These are phyloP conservation scores for Eucalyptus brandiana DNA, from an alignment of 345 rosid genomes.

Conservation along the genomic window DNA sequence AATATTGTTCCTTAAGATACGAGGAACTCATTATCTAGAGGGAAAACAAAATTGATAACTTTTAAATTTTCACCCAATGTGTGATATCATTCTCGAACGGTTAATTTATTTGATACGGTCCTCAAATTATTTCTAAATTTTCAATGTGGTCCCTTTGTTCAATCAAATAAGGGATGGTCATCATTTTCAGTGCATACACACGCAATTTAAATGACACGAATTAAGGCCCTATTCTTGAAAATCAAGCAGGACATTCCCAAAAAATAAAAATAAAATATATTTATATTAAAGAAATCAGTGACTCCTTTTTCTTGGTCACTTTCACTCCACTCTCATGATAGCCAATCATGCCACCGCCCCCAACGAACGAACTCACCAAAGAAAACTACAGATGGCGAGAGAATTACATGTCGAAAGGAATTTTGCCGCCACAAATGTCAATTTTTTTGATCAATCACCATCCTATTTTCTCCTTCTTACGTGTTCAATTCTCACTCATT, in stretches of 20 bases:
- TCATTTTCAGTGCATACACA: background rate
- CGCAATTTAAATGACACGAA: background rate
- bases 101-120: background rate
- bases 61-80: accelerated
- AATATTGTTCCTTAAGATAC: background rate
- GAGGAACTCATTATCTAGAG: background rate
- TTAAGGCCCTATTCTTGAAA: background rate
- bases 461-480: background rate
- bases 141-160: background rate
- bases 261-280: background rate
- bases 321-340: background rate
- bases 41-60: accelerated
- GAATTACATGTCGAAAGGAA: background rate
- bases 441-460: background rate
- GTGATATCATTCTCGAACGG: accelerated
- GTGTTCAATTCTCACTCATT: background rate
- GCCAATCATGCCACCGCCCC: background rate
- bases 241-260: background rate
- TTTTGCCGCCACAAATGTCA: background rate
- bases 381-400: background rate
- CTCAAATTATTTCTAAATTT: background rate
- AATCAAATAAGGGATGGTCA: background rate
- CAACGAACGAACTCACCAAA: background rate
- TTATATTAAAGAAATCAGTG: background rate
- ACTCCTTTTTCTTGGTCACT: background rate